phyloP scores from a whole-genome alignment of 345 rosid species.

The Euphorbia lathyris region DNA sequence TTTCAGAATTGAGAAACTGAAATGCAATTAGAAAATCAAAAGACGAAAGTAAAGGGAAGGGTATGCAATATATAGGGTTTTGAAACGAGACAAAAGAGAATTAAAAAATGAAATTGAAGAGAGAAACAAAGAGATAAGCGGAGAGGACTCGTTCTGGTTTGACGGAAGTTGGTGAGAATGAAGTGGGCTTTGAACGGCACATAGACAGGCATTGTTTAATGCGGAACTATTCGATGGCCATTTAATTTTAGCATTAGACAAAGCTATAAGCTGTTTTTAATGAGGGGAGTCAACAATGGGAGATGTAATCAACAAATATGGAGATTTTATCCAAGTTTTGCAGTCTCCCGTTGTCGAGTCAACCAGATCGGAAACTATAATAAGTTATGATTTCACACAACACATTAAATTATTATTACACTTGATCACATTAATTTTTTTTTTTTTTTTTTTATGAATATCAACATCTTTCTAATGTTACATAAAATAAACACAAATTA shows the following conservation, averaged over 20 bases:
- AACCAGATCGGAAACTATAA: no score
- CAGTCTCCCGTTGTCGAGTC: background rate
- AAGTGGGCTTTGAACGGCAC: background rate
- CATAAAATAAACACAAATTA: no score
- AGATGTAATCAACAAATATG: conserved; percentile 5
- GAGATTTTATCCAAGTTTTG: conserved; percentile 23
- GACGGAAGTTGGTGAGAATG: no score
- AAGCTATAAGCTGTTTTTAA: background rate
- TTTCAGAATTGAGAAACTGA: background rate
- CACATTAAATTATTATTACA: no score
- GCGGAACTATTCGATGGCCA: background rate
- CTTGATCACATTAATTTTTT: no score
- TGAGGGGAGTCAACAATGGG: background rate
- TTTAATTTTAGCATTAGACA: background rate
- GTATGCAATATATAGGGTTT: background rate
- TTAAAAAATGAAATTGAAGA: background rate
- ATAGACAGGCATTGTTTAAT: background rate
- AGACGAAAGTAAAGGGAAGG: background rate
- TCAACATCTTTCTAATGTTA: no score
- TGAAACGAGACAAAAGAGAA: background rate
- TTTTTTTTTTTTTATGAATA: no score
- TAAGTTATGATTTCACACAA: no score
- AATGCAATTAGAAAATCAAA: background rate
- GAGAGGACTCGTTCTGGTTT: background rate
- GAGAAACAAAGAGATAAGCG: background rate